Evolutionary conservation across 1,284 basidiomycete species (phyloP).

Genomic region (Naganishia liquefaciens): DNA sequence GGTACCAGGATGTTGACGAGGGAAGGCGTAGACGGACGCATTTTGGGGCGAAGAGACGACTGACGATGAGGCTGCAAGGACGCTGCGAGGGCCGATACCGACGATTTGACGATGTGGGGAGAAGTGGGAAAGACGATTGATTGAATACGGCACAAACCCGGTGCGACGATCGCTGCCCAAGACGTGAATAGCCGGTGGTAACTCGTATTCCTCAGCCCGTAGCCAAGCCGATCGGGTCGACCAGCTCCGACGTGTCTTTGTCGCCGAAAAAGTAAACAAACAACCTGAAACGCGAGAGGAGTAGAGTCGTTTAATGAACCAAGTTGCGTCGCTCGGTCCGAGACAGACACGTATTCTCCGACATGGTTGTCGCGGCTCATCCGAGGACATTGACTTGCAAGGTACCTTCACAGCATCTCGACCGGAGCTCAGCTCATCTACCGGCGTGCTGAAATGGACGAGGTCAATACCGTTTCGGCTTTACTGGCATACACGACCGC

Average conservation of each 20-base stretch:
- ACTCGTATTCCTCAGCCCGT: conserved; percentile 8
- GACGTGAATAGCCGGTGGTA: conserved; percentile 24
- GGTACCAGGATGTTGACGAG: conserved; percentile 87
- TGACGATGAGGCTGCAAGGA: not conserved
- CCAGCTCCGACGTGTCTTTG: not conserved
- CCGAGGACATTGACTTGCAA: too few relatives aligned
- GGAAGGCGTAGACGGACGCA: conserved; percentile 71
- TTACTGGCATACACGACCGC: conserved; percentile 10
- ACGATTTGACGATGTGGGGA: not conserved
- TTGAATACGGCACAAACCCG: not conserved
- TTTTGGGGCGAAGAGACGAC: conserved; percentile 44
- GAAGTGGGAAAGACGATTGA: not conserved
- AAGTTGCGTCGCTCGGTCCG: not conserved
- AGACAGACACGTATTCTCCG: not conserved
- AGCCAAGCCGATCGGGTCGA: conserved; percentile 16
- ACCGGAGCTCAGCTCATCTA: too few relatives aligned
- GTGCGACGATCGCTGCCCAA: conserved; percentile 9
- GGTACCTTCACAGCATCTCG: not conserved
- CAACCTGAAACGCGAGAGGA: conserved; percentile 17
- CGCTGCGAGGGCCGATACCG: not conserved
- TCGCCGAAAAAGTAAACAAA: conserved; percentile 13
- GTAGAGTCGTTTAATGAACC: too few relatives aligned
- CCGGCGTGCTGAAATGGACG: not conserved
- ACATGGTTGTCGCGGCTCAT: too few relatives aligned
- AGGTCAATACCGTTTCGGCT: not conserved